Conservation (phyloP, 768 basidiomycete genomes). For the Chalciporus chontae region DNA sequence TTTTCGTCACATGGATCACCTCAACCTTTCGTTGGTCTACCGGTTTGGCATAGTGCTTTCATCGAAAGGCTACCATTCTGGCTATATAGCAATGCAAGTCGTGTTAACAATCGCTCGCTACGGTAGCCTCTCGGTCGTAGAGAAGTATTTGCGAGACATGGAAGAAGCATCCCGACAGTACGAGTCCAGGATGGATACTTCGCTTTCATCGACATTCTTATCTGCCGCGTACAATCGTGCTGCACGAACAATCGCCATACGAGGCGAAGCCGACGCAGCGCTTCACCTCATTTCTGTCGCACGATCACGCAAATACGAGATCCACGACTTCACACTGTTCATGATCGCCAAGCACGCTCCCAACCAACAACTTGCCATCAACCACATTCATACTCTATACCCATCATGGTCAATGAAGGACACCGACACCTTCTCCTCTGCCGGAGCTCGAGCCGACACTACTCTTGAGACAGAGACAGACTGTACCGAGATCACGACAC, state of each 20-base stretch:
- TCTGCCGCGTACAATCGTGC: constrained; percentile 33
- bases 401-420: constrained; percentile 13
- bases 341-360: constrained; percentile 27
- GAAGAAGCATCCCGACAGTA: constrained; percentile 15
- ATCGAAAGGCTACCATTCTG: constrained; percentile 41
- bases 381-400: constrained; percentile 9
- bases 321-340: constrained; percentile 38
- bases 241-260: constrained; percentile 39
- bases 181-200: constrained; percentile 1
- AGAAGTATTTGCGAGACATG: constrained; percentile 37
- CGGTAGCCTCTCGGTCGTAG: constrained; percentile 32
- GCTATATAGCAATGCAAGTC: constrained; percentile 18
- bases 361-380: constrained; percentile 3
- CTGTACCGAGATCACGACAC: constrained; percentile 4
- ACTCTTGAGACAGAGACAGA: not conserved
- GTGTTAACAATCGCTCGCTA: constrained; percentile 44
- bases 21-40: constrained; percentile 36
- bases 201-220: constrained; percentile 9
- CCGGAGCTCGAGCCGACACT: not conserved
- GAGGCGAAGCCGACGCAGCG: constrained; percentile 39
- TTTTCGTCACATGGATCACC: constrained; percentile 26
- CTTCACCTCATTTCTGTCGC: constrained; percentile 42
- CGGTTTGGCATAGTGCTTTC: constrained; percentile 43
- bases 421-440: not conserved
- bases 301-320: constrained; percentile 20